Base-by-base conservation (phyloP, 2,329 filamentous ascomycete species). In the Aspergillus piperis region DNA sequence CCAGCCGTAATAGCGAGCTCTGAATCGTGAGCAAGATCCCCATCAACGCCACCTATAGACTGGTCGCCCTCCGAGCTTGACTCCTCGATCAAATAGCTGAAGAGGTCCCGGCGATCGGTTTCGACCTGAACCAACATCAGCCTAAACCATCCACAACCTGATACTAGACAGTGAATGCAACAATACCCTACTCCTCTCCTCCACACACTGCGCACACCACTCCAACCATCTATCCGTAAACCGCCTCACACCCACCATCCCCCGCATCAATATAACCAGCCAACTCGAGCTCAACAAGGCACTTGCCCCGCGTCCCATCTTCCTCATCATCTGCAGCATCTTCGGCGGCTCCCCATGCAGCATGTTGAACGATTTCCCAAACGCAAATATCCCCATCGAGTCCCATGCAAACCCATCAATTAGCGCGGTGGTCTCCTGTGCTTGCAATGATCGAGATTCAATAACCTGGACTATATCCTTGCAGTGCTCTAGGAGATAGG, bases 71-170 rank as follows among this genome's bases (percentile, higher is more conserved):
- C 25, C 6, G 32, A 30, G 11, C 5, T 8, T 15, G 58, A n/a
- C 5, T 60, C 58, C 15, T 54, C 54, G 23, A 62, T 60, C 27
- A 63, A 17, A 27, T 61, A 63, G 32, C 54, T 60, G 30, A 63
- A 58, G 38, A 63, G 54, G 19, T 61, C 61, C 8, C 41, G 44
- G 1, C 36, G 51, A 23, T 36, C 19, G 3, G 41, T 7, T 17
- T 55, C 36, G 30, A 32, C 53, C 59, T 62, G 17, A 5, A n/a
- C 1, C 27, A 36, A 36, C 13, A 19, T 54, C 30, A 49, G 39
- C 25, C 19, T 19, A 49, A 5, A 36, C 15, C 4, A 21, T 15
- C 4, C 25, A 7, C 17, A 8, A 39, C 17, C 17, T 19, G 2
- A 38, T 3, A 2, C n/a, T 4, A 17, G 27, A 57, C 27, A 39